phyloP scores from a whole-genome alignment of 306 rosid genomes.

The Prunus davidiana region DNA sequence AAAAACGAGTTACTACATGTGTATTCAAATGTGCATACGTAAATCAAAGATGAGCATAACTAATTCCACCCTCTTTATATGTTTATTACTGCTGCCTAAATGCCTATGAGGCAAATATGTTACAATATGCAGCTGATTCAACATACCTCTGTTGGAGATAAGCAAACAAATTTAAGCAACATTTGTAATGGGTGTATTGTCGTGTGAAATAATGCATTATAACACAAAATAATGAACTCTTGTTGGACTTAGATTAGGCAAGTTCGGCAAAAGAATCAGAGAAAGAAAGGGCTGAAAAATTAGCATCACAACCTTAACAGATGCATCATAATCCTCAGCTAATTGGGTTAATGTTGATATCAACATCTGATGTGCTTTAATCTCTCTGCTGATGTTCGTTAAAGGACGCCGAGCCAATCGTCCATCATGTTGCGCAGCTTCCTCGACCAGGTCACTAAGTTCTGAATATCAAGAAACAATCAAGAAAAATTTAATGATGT shows the following conservation, averaged over 20 bases:
- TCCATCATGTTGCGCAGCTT: constrained; percentile 69
- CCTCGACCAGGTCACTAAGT: constrained; percentile 44
- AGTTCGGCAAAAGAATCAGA: not conserved
- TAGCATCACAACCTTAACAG: constrained; percentile 43
- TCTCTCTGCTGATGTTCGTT: constrained; percentile 48
- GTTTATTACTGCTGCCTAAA: not conserved
- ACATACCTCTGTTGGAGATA: not conserved
- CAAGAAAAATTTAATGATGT: constrained; percentile 20
- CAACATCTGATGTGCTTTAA: constrained; percentile 59
- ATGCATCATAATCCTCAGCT: constrained; percentile 39
- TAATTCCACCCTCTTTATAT: not conserved
- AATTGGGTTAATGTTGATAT: constrained; percentile 38
- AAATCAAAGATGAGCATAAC: not conserved
- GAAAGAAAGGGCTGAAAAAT: not conserved
- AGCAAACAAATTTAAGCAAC: not conserved
- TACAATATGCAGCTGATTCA: too few species aligned
- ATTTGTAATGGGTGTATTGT: not conserved
- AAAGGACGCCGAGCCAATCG: constrained; percentile 70
- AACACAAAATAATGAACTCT: not conserved
- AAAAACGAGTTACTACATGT: not conserved
- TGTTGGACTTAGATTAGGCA: too few species aligned
- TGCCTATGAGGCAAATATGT: not conserved
- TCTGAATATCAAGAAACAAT: constrained; percentile 42
- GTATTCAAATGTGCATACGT: not conserved
- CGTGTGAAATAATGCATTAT: not conserved